phyloP scores from a whole-genome alignment of 352 stramenopile species.

The Globisporangium carolinianum region DNA sequence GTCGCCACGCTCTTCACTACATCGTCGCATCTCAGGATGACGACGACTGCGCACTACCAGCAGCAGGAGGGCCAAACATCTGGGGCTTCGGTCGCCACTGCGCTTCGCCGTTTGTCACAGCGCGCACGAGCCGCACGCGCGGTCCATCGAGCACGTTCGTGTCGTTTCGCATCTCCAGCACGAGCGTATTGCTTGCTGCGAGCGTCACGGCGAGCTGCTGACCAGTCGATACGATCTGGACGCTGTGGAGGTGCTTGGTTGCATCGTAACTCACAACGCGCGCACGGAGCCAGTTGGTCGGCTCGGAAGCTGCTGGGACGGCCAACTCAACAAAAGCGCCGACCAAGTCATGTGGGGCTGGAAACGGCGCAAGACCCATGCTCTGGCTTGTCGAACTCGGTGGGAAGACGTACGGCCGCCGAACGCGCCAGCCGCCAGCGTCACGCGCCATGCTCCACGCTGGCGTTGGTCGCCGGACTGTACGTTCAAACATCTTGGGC shows the following conservation, averaged over 20 bases:
- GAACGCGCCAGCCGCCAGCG: conserved; percentile 33
- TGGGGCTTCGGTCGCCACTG: conserved; percentile 74
- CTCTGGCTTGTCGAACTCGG: conserved; percentile 16
- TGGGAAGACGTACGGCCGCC: conserved; percentile 41
- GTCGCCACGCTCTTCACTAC: neutral
- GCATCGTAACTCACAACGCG: conserved; percentile 64
- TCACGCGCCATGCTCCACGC: conserved; percentile 29
- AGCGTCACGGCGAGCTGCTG: conserved; percentile 63
- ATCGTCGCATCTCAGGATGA: neutral
- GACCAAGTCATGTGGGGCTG: conserved; percentile 30
- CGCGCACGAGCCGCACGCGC: conserved; percentile 55
- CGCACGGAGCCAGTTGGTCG: conserved; percentile 64
- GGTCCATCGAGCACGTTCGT: conserved; percentile 47
- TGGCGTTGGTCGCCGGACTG: conserved; percentile 21
- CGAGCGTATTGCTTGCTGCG: conserved; percentile 45
- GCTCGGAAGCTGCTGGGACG: neutral
- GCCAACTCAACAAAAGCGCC: conserved; percentile 76
- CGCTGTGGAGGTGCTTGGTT: conserved; percentile 53
- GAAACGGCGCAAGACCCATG: conserved; percentile 51
- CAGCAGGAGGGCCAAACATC: conserved; percentile 31
- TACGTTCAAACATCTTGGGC: conserved; percentile 15
- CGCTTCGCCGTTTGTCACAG: conserved; percentile 35
- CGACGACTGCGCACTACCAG: neutral
- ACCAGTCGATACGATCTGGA: conserved; percentile 47
- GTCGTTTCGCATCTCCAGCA: conserved; percentile 59